Percentiles rank a stretch among this genome's conserved stretches.
These are phyloP conservation scores for Aphanoascus verrucosus DNA, from an alignment of 2,329 filamentous ascomycete species.

Conservation along the genomic window DNA sequence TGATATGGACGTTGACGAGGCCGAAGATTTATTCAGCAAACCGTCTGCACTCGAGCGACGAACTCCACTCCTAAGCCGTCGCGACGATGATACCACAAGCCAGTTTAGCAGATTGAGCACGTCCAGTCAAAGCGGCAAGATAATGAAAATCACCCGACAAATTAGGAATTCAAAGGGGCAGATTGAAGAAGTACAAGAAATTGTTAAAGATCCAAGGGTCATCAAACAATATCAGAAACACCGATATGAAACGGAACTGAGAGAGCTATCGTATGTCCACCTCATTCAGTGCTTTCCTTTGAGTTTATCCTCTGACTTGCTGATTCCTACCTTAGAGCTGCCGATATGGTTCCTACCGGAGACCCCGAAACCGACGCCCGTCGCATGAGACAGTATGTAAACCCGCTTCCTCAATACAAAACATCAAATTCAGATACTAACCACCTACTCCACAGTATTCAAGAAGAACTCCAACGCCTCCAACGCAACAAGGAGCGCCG, in stretches of 20 bases:
- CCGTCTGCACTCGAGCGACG: conserved; percentile 53
- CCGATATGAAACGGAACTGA: conserved; percentile 58
- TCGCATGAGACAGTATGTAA: conserved; percentile 45
- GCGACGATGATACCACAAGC: conserved; percentile 66
- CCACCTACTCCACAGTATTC: conserved; percentile 41
- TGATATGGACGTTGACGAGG: conserved; percentile 47
- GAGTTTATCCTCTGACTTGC: conserved; percentile 2
- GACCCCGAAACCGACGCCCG: conserved; percentile 56
- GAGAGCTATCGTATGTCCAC: conserved; percentile 58
- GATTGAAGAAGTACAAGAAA: conserved; percentile 47
- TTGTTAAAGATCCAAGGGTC: conserved; percentile 69
- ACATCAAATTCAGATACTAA: conserved; percentile 20
- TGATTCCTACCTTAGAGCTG: conserved; percentile 37
- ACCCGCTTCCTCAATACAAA: conserved; percentile 7
- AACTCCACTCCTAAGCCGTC: conserved; percentile 45
- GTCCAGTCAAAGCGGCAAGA: conserved; percentile 57
- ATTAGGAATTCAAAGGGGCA: conserved; percentile 55
- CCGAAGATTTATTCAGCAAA: conserved; percentile 39
- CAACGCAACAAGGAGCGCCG: conserved; percentile 85
- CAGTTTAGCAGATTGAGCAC: conserved; percentile 64
- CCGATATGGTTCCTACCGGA: conserved; percentile 53
- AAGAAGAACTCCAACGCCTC: conserved; percentile 68
- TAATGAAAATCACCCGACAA: conserved; percentile 63
- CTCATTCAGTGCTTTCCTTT: conserved; percentile 16
- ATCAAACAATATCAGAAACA: conserved; percentile 81